A percentile compares a stretch with the other conserved stretches of the same genome.
These are phyloP conservation scores for Pezicula radicicola DNA, from an alignment of 2,329 filamentous ascomycete species.

Conservation along the genomic window DNA sequence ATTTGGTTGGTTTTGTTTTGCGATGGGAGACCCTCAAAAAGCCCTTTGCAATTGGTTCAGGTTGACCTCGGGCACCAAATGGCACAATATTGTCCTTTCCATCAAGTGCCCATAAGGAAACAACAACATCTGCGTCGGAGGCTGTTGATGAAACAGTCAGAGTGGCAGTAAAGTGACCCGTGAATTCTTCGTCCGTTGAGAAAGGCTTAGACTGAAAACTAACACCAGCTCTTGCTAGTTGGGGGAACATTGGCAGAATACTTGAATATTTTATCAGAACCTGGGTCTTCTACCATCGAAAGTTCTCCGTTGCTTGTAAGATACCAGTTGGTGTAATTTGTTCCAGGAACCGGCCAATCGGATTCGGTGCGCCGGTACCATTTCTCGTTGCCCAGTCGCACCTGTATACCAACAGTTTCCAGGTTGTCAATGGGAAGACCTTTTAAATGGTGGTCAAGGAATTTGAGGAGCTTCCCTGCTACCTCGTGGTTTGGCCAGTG, in stretches of 20 bases:
- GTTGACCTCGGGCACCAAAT: constrained; percentile 1
- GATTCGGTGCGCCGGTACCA: constrained; percentile 7
- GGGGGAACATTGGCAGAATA: constrained; percentile 1
- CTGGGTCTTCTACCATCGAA: background rate
- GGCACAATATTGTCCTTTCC: constrained; percentile 1
- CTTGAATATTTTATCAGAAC: background rate
- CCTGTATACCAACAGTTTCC: constrained; percentile 7
- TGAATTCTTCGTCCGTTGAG: constrained; percentile 2
- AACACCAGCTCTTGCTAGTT: background rate
- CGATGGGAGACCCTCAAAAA: constrained; percentile 7
- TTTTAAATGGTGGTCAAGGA: constrained; percentile 43
- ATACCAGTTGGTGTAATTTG: constrained; percentile 3
- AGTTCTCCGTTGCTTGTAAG: background rate
- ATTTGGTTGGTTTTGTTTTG: constrained; percentile 3
- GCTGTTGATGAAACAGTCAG: constrained; percentile 4
- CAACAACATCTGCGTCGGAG: constrained; percentile 6
- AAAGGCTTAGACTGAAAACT: constrained; percentile 2
- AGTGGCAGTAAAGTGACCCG: constrained; percentile 6
- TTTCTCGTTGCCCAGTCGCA: constrained; percentile 3
- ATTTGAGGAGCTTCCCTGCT: constrained; percentile 17
- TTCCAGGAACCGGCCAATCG: constrained; percentile 4
- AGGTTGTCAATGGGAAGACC: constrained; percentile 11
- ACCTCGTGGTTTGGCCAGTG: constrained; percentile 38
- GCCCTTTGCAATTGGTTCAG: constrained; percentile 6
- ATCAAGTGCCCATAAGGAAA: constrained; percentile 1